Evolutionary conservation across 2,329 filamentous ascomycete genomes (phyloP).

Genomic region (Sporothrix curviconia): DNA sequence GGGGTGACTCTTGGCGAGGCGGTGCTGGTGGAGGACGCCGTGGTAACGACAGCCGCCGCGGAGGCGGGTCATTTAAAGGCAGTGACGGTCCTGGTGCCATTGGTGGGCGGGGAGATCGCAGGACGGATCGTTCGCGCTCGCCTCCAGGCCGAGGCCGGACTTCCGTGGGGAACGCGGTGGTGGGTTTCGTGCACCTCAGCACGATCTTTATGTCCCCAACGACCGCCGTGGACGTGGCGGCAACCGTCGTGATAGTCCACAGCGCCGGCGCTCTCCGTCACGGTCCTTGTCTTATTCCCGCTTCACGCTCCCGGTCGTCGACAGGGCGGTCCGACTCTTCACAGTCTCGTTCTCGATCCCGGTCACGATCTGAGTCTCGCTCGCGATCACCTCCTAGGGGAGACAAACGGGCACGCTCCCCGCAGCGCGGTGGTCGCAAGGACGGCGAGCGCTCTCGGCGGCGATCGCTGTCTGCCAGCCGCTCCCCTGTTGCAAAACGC

Average conservation of each 20-base stretch:
- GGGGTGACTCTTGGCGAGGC: slow-evolving; percentile 47
- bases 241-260: slow-evolving; percentile 32
- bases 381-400: slow-evolving; percentile 5
- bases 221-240: slow-evolving; percentile 34
- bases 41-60: slow-evolving; percentile 24
- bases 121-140: slow-evolving; percentile 41
- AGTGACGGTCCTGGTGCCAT: slow-evolving; percentile 36
- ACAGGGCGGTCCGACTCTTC: slow-evolving; percentile 19
- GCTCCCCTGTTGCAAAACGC: slow-evolving; percentile 39
- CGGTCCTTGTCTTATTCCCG: slow-evolving; percentile 12
- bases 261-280: slow-evolving; percentile 32
- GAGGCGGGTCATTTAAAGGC: slow-evolving; percentile 29
- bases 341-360: slow-evolving; percentile 1
- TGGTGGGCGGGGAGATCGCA: slow-evolving; percentile 38
- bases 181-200: slow-evolving; percentile 24
- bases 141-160: slow-evolving; percentile 38
- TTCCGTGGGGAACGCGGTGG: slow-evolving; percentile 39
- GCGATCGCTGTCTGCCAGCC: slow-evolving; percentile 31
- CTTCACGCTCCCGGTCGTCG: slow-evolving; percentile 28
- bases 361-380: slow-evolving; percentile 23
- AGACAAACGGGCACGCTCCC: slow-evolving; percentile 8
- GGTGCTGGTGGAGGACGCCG: slow-evolving; percentile 48
- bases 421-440: not conserved
- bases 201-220: slow-evolving; percentile 50
- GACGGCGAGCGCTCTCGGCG: slow-evolving; percentile 33